Percentiles rank a stretch among this genome's conserved stretches.
These are phyloP conservation scores for Ceratobasidium sp. DNA, from an alignment of 1,284 basidiomycete species.

Conservation along the genomic window DNA sequence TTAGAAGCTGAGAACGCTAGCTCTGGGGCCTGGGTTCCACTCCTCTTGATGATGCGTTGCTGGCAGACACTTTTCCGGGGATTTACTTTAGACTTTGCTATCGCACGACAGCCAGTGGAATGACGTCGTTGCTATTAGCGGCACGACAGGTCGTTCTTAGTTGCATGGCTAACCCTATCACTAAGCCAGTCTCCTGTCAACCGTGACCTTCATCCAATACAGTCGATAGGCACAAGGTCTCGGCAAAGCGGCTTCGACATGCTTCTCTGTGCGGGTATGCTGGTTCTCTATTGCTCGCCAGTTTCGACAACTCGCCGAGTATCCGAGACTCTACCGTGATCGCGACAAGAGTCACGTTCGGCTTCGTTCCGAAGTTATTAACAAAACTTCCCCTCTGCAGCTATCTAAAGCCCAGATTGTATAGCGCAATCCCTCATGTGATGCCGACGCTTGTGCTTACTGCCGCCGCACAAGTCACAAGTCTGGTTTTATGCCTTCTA, in stretches of 20 bases:
- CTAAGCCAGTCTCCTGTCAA: background rate
- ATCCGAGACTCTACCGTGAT: constrained; percentile 30
- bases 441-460: background rate
- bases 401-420: constrained; percentile 21
- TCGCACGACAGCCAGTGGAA: background rate
- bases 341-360: background rate
- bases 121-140: constrained; percentile 5
- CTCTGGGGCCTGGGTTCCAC: background rate
- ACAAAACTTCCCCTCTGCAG: constrained; percentile 8
- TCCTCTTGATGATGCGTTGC: background rate
- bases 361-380: constrained; percentile 36
- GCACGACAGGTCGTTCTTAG: background rate
- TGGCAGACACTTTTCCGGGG: background rate
- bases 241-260: constrained; percentile 1
- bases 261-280: background rate
- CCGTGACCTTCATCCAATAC: background rate
- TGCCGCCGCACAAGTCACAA: constrained; percentile 32
- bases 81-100: constrained; percentile 2
- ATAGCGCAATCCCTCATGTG: constrained; percentile 16
- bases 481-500: constrained; percentile 13
- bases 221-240: background rate
- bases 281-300: background rate
- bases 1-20: background rate
- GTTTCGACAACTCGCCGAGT: constrained; percentile 36
- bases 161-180: constrained; percentile 23